phyloP scores from a whole-genome alignment of 805 yeast genomes.

The Wickerhamomyces hampshirensis region DNA sequence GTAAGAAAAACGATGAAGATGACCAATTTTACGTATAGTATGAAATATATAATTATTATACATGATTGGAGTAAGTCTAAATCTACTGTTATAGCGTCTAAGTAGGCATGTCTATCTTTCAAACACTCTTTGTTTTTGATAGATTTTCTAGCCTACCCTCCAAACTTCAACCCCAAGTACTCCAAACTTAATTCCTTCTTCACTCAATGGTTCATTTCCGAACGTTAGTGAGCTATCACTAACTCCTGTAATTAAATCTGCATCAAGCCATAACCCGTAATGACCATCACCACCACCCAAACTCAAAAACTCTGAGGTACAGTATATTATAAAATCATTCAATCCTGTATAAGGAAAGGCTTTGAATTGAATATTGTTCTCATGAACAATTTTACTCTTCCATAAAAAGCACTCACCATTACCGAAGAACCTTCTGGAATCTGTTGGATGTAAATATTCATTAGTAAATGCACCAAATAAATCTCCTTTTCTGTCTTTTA shows the following conservation, averaged over 20 bases:
- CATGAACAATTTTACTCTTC: conserved; percentile 36
- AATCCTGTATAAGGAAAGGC: conserved; percentile 87
- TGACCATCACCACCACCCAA: conserved; percentile 93
- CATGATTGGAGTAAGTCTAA: too few relatives aligned
- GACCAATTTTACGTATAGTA: conserved; percentile 19
- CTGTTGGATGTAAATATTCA: conserved; percentile 67
- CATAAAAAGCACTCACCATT: conserved; percentile 95
- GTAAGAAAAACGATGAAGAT: conserved; percentile 8
- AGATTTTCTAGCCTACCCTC: conserved; percentile 50
- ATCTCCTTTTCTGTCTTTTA: conserved; percentile 59
- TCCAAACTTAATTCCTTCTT: conserved; percentile 56
- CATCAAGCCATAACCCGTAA: conserved; percentile 87
- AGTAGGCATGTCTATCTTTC: too few relatives aligned
- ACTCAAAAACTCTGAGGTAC: conserved; percentile 71
- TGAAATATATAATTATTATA: background rate
- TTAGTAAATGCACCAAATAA: conserved; percentile 78
- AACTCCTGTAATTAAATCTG: conserved; percentile 68
- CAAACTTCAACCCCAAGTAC: conserved; percentile 81
- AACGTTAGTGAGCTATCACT: conserved; percentile 77
- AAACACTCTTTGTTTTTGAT: too few relatives aligned
- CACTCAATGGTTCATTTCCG: conserved; percentile 79
- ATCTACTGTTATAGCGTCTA: too few relatives aligned
- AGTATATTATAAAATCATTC: conserved; percentile 81
- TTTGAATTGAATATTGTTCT: conserved; percentile 41
- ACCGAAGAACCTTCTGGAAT: conserved; percentile 74